These are phyloP conservation scores for Agaricales sp. DNA, from an alignment of 1,284 basidiomycete genomes.

Conservation along the genomic window DNA sequence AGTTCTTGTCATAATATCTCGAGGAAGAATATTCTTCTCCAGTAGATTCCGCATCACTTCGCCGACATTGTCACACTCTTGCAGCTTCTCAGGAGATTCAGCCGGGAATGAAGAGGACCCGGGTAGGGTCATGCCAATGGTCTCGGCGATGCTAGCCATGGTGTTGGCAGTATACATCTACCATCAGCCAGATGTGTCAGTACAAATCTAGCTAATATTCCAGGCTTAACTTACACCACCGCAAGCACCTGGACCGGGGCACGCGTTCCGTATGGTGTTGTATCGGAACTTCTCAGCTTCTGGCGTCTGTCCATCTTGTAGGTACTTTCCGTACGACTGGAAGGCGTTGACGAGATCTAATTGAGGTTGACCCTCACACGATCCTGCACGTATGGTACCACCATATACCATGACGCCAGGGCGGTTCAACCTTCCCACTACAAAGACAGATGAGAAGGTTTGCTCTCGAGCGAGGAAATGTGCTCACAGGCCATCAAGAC, in stretches of 20 bases:
- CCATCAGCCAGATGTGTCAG: slow-evolving; percentile 17
- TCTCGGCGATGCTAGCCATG: slow-evolving; percentile 89
- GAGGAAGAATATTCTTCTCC: slow-evolving; percentile 85
- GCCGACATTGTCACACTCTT: slow-evolving; percentile 80
- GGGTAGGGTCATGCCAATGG: slow-evolving; percentile 89
- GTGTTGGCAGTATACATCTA: slow-evolving; percentile 97
- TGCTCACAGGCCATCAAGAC: slow-evolving; percentile 85
- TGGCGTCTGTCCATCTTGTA: slow-evolving; percentile 79
- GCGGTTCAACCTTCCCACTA: slow-evolving; percentile 87
- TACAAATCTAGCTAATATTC: slow-evolving; percentile 1
- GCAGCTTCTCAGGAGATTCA: slow-evolving; percentile 77
- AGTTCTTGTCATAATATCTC: slow-evolving; percentile 91
- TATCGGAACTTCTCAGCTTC: slow-evolving; percentile 77
- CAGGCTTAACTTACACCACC: slow-evolving; percentile 64
- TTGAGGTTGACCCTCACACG: slow-evolving; percentile 70
- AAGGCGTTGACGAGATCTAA: slow-evolving; percentile 94
- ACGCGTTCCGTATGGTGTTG: slow-evolving; percentile 83
- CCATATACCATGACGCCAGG: slow-evolving; percentile 97
- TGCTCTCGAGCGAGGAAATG: slow-evolving; percentile 15
- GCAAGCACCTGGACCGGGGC: slow-evolving; percentile 93
- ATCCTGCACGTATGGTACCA: slow-evolving; percentile 86
- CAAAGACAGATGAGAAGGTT: slow-evolving; percentile 13
- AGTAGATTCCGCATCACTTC: slow-evolving; percentile 76
- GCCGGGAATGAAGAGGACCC: slow-evolving; percentile 96
- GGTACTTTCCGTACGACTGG: slow-evolving; percentile 89